Conservation (phyloP, 176 grass and related monocot species). For the sorghum (Sorghum bicolor) region DNA sequence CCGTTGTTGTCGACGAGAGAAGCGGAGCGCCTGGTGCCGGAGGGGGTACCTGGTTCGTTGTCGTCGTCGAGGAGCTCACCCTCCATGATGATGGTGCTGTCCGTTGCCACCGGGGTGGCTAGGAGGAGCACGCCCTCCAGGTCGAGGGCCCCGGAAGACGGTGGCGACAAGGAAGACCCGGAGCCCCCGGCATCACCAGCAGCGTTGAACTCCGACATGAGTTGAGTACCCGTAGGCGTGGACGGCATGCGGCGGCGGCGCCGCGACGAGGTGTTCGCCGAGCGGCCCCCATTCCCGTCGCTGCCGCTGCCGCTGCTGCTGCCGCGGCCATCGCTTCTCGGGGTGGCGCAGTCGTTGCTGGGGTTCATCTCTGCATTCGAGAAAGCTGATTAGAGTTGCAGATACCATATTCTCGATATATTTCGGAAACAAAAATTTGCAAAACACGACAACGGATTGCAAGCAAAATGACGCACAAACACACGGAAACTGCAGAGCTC, state of each 20-base stretch:
- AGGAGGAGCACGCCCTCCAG: not conserved
- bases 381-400: not conserved
- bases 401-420: not conserved
- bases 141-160: not conserved
- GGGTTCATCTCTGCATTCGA: slow-evolving; percentile 18
- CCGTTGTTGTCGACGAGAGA: not conserved
- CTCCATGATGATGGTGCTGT: slow-evolving; percentile 49
- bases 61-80: slow-evolving; percentile 37
- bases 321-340: not conserved
- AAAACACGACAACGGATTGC: not conserved
- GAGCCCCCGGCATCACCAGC: not conserved
- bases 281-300: not conserved
- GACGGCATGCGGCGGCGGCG: not conserved
- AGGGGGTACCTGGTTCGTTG: not conserved
- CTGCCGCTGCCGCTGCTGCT: not conserved
- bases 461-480: not conserved
- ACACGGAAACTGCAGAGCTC: not conserved
- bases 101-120: not conserved
- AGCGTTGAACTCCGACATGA: slow-evolving; percentile 15
- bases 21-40: not conserved
- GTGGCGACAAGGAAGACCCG: not conserved
- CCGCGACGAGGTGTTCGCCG: not conserved
- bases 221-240: not conserved
- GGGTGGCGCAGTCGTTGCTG: not conserved
- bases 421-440: not conserved